These are phyloP conservation scores for Blumeriella jaapii DNA, from an alignment of 2,329 filamentous ascomycete genomes.

Conservation along the genomic window DNA sequence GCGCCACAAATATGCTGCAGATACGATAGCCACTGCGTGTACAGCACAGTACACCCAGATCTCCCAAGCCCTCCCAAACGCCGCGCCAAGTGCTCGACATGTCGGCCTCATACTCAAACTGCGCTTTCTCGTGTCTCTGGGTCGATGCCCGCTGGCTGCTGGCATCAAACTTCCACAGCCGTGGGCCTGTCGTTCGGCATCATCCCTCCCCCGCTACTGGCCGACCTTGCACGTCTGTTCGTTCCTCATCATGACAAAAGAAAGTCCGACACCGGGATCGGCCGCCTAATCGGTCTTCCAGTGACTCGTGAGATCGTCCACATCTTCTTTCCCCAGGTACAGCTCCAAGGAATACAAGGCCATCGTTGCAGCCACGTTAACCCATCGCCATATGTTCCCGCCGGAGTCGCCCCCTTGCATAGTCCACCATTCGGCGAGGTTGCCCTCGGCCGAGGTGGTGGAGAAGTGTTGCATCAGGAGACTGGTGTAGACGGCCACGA, in stretches of 20 bases:
- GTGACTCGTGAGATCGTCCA: slow-evolving; percentile 64
- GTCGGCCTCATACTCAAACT: slow-evolving; percentile 1
- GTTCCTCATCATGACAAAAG: slow-evolving; percentile 6
- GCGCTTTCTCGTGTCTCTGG: too few species aligned
- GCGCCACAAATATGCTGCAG: slow-evolving; percentile 9
- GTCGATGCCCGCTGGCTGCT: too few species aligned
- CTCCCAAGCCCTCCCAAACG: slow-evolving; percentile 8
- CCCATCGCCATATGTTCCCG: slow-evolving; percentile 85
- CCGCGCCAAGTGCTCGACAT: slow-evolving; percentile 12
- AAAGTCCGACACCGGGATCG: neutral
- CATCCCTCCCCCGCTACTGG: neutral
- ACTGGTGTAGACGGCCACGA: slow-evolving; percentile 94
- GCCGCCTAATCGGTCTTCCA: slow-evolving; percentile 79
- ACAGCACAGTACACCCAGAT: slow-evolving; percentile 15
- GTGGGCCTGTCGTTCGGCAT: neutral
- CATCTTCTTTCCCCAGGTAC: slow-evolving; percentile 72
- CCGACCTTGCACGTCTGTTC: neutral
- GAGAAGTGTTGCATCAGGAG: slow-evolving; percentile 92
- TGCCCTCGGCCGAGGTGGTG: slow-evolving; percentile 50
- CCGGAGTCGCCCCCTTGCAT: slow-evolving; percentile 71
- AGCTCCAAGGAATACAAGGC: slow-evolving; percentile 81
- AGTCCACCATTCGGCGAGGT: slow-evolving; percentile 68
- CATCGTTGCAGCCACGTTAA: slow-evolving; percentile 86
- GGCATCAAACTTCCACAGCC: neutral
- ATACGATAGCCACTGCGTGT: too few species aligned